Percentiles rank a stretch among this genome's conserved stretches.
phyloP scores from a whole-genome alignment of 140 eudicot species.

The Cichorium intybus region DNA sequence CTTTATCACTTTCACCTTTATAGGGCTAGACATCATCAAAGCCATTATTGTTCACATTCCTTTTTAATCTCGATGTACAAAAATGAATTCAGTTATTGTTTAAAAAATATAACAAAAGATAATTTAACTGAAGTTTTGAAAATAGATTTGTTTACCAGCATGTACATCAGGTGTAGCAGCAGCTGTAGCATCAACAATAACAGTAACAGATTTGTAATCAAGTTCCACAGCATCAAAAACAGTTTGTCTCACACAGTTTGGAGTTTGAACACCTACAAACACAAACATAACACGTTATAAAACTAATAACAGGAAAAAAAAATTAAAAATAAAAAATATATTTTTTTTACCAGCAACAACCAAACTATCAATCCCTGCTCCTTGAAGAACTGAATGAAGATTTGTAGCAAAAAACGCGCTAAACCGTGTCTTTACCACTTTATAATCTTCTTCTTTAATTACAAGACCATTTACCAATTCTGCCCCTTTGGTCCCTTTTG shows the following conservation, averaged over 20 bases:
- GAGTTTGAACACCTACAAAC: conserved; percentile 66
- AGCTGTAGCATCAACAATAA: conserved; percentile 60
- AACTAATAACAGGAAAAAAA: not conserved
- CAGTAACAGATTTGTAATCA: conserved; percentile 50
- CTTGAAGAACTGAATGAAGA: conserved; percentile 74
- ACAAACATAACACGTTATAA: too few relatives aligned
- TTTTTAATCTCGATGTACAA: not conserved
- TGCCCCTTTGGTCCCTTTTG: conserved; percentile 76
- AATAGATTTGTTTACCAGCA: too few relatives aligned
- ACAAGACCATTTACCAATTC: conserved; percentile 71
- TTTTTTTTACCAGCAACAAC: conserved; percentile 64
- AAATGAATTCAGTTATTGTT: too few relatives aligned
- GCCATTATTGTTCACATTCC: conserved; percentile 9
- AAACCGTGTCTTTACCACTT: conserved; percentile 79
- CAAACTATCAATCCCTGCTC: conserved; percentile 54
- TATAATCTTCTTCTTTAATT: conserved; percentile 65
- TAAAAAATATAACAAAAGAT: too few relatives aligned
- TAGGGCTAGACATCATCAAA: conserved; percentile 14
- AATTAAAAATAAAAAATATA: conserved; percentile 11
- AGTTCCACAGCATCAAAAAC: conserved; percentile 61
- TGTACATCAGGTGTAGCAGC: conserved; percentile 47
- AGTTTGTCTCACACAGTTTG: conserved; percentile 57
- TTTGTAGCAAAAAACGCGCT: conserved; percentile 80
- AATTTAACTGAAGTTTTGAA: not conserved
- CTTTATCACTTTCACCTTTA: conserved; percentile 1